A percentile compares a stretch with the other conserved stretches of the same genome.
phyloP scores from a whole-genome alignment of 768 basidiomycete genomes.

The Sutorius australiensis region DNA sequence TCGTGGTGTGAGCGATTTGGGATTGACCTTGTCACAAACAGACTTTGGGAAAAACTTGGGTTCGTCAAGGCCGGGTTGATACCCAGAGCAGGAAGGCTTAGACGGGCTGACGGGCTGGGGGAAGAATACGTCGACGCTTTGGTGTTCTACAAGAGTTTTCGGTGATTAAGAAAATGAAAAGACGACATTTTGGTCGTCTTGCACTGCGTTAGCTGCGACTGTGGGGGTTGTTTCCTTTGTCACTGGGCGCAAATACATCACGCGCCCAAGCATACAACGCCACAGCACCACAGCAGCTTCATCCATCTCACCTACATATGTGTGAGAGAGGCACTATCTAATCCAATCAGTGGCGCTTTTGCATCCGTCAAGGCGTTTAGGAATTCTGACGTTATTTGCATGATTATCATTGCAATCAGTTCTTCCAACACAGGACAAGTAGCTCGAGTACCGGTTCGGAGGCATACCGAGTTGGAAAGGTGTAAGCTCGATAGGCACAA shows the following conservation, averaged over 20 bases:
- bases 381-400: neutral
- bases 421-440: neutral
- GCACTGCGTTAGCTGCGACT: neutral
- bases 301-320: neutral
- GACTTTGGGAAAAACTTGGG: slow-evolving; percentile 77
- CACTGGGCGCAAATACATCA: neutral
- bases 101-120: slow-evolving; percentile 57
- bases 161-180: slow-evolving; percentile 23
- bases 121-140: slow-evolving; percentile 91
- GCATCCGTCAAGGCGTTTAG: neutral
- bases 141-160: slow-evolving; percentile 78
- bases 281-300: neutral
- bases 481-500: neutral
- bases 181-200: neutral
- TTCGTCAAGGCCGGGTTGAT: slow-evolving; percentile 79
- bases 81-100: slow-evolving; percentile 71
- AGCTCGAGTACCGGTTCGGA: neutral
- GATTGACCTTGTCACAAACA: neutral
- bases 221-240: neutral
- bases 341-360: slow-evolving; percentile 4
- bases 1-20: neutral
- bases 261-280: neutral
- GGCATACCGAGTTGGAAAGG: neutral
- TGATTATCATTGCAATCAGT: neutral
- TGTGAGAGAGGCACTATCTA: slow-evolving; percentile 5